Evolutionary conservation across 2,329 filamentous ascomycete species (phyloP), one percentile per base, ranked within the genome.

Genomic region (Cadophora sp.): DNA sequence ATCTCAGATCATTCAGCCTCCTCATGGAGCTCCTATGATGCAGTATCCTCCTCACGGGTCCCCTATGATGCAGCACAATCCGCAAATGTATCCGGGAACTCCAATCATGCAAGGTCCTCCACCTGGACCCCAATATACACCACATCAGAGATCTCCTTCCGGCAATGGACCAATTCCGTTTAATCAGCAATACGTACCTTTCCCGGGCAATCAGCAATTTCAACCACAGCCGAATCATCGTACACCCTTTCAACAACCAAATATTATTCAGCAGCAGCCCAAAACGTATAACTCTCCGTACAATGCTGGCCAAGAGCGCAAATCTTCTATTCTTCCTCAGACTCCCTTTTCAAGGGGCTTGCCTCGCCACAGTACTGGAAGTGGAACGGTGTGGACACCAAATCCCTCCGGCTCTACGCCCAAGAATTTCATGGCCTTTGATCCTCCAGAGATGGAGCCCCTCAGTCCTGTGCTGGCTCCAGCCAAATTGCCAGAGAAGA

Each of bases 391-490:
- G 73, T 91, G 88, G 88, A 85, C 82, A 2, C 80, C 84, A 19
- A 82, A 81, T 5, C 83, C 86, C 7, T 88, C 86, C 0, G 85
- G 86, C 26, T 87, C 87, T 4, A 91, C 88, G 1, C 88, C 88
- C 73, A 31, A 77, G 75, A 14, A 76, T 79, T 58, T 81, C 79
- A 60, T 82, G 83, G 58, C 77, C 81, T 19, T 81, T 82, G 40
- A 69, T 16, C 86, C 86, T 67, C 88, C 88, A 2, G 82, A 83
- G 3, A 84, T 81, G 67, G 88, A 91, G 72, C 87, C 87, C 0
- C 79, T 89, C 4, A 90, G 87, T 70, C 88, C 88, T 2, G 80
- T 86, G 1, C 76, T 79, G 53, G 79, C 78, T 34, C 76, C 80
- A 59, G 77, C 80, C 40, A 79, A 80, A 19, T 68, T 82, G 16